Base-by-base conservation (phyloP, 352 stramenopile genomes). In the Plasmopara muralis region DNA sequence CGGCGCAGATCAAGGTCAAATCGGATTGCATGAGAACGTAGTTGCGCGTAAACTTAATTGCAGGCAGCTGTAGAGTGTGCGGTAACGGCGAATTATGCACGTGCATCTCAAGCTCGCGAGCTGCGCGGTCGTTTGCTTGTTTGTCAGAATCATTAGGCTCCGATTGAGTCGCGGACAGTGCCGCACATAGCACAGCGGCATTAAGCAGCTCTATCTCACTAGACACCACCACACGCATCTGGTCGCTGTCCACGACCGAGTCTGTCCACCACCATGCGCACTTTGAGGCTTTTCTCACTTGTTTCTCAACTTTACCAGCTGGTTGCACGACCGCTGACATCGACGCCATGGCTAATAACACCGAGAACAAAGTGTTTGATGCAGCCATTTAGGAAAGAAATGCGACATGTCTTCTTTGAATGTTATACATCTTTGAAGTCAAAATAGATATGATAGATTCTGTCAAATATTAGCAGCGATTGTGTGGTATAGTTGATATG, bases 121-220 rank as follows among this genome's bases (percentile, higher is more conserved):
- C 43, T 6, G 62, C 53, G 37, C 53, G 44, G 6, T 66, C 58
- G 40, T 43, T 66, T 44, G 37, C 40, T 37, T 64, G 40, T 52
- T 39, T 44, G 41, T 61, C 44, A 33, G 29, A 29, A 8, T 47
- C 53, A 3, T 57, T 57, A 43, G 54, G 57, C 12, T 68, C 46
- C 25, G 49, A 52, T 43, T 70, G 43, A 29, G 60, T 67, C 12
- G 70, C 70, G 40, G 68, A 62, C 40, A 89, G 57, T 2, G 80
- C 79, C 7, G 76, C 80, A 60, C 83, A 93, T 29, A 93, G 43
- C 20, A 93, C 74, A 15, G 80, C 80, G 16, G 83, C 80, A 55
- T 81, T 85, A 14, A 90, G 61, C 38, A 90, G 47, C 48, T 88
- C 80, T 16, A 64, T 83, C 74, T 90, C 80, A 45, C 72, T 87